Conservation (phyloP, 139 green algal species). For the Nannochloris sp. region DNA sequence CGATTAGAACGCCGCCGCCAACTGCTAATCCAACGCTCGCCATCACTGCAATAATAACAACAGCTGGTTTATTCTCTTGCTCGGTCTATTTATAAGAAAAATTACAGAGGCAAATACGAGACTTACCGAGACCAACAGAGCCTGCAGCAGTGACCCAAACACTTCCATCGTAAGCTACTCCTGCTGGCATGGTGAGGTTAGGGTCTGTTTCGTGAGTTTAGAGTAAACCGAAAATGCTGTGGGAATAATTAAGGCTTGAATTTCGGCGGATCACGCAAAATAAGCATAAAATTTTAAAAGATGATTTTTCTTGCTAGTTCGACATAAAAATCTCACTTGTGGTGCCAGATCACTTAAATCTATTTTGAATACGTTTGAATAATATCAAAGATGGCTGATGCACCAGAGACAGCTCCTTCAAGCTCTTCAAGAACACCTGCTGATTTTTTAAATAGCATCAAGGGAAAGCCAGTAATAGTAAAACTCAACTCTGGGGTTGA, state of each 20-base stretch:
- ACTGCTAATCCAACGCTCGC: constrained; percentile 13
- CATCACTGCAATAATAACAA: constrained; percentile 7
- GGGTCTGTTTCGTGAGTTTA: no score
- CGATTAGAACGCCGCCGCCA: neutral
- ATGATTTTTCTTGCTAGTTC: neutral
- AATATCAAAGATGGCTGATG: constrained; percentile 1
- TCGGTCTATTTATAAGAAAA: neutral
- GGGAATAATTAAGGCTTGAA: no score
- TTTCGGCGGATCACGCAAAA: no score
- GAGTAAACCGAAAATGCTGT: no score
- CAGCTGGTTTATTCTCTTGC: neutral
- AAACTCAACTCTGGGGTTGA: constrained; percentile 97
- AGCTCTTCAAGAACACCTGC: constrained; percentile 53
- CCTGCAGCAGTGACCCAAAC: constrained; percentile 26
- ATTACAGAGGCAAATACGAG: neutral
- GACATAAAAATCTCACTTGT: constrained; percentile 1
- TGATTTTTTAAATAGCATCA: constrained; percentile 91
- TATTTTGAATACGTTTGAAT: no score
- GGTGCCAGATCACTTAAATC: constrained; percentile 1
- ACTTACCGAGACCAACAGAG: constrained; percentile 19
- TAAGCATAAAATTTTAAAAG: neutral
- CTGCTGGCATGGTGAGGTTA: neutral
- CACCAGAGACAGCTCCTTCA: neutral
- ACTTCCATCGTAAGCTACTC: constrained; percentile 15
- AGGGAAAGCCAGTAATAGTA: constrained; percentile 90